Conservation (phyloP, 495 filamentous ascomycete species). For the Cercophora samala region DNA sequence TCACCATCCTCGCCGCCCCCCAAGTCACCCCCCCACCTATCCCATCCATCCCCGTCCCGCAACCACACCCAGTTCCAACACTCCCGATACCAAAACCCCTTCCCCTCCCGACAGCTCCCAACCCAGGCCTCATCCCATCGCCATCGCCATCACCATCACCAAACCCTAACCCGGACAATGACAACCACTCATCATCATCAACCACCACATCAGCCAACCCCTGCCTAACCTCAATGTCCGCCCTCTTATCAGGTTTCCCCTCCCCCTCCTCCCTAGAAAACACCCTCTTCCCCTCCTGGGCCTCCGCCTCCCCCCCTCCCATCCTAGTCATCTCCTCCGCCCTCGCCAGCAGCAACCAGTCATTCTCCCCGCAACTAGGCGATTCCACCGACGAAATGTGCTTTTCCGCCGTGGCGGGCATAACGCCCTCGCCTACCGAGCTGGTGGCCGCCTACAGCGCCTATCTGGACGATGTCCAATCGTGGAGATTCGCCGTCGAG, state of each 20-base stretch:
- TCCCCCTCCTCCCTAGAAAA: slow-evolving; percentile 1
- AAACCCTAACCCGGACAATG: not conserved
- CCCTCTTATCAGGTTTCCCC: slow-evolving; percentile 9
- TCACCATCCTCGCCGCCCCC: not conserved
- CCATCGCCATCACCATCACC: not conserved
- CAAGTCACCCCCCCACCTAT: not conserved
- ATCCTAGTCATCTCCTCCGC: slow-evolving; percentile 10
- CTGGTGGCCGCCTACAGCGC: slow-evolving; percentile 6
- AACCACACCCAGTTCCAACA: not conserved
- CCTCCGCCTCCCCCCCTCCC: slow-evolving; percentile 3
- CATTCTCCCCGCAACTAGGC: not conserved
- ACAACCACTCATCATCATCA: not conserved
- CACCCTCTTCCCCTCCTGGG: slow-evolving; percentile 8
- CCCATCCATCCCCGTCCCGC: not conserved
- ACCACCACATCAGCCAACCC: not conserved
- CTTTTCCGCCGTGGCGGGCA: not conserved
- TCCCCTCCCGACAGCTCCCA: not conserved
- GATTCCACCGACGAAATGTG: slow-evolving; percentile 6
- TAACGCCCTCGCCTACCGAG: not conserved
- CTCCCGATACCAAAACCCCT: not conserved
- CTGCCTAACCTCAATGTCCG: slow-evolving; percentile 14
- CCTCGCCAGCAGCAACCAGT: not conserved
- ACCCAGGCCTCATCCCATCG: not conserved
- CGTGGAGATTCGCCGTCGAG: slow-evolving; percentile 15
- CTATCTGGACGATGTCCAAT: slow-evolving; percentile 15